Base-by-base conservation (phyloP, 352 stramenopile genomes). In the Phytophthora syringae region DNA sequence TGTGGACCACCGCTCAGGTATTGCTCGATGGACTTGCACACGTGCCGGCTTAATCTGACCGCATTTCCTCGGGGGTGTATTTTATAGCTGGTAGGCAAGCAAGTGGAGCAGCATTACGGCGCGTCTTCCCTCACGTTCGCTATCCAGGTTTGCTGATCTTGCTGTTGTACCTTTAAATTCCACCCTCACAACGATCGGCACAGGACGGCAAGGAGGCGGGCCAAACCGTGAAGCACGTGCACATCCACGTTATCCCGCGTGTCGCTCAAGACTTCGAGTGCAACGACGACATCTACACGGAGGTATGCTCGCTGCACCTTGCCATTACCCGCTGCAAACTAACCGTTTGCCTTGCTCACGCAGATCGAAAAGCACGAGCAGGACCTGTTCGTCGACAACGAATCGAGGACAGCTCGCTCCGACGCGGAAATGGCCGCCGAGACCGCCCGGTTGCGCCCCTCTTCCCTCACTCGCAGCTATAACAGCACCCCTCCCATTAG, bases 241-340 rank as follows among this genome's bases (percentile, higher is more conserved):
- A 98, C 66, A 91, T 98, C n/a, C 94, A 98, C 73, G 84, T 98
- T 13, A 80, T 98, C 32, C 94, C 95, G 6, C 77, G 94, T 28
- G 54, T 60, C 10, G 34, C 25, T 1, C 75, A 73, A 21, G 94
- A 98, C 74, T 97, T 98, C 40, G 58, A 79, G 56, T 49, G 64
- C 15, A 98, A 98, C 70, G 94, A 99, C 68, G 84, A 97, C 53
- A 76, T 99, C 22, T 98, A 98, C 72, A 84, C 94, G 22, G 74
- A 91, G 74, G 82, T 98, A 72, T 42, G 3, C 25, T 16, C 40
- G 5, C 21, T 44, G 7, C 34, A 42, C 36, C 5, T 32, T 32
- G 27, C 9, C 5, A 32, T 40, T 40, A 45, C 39, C 39, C 24
- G 6, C n/a, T 24, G 10, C 36, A 20, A 20, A 45, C 39, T 45